Evolutionary conservation across 176 grass and related monocot genomes (phyloP).

Genomic region (Poa pratensis): DNA sequence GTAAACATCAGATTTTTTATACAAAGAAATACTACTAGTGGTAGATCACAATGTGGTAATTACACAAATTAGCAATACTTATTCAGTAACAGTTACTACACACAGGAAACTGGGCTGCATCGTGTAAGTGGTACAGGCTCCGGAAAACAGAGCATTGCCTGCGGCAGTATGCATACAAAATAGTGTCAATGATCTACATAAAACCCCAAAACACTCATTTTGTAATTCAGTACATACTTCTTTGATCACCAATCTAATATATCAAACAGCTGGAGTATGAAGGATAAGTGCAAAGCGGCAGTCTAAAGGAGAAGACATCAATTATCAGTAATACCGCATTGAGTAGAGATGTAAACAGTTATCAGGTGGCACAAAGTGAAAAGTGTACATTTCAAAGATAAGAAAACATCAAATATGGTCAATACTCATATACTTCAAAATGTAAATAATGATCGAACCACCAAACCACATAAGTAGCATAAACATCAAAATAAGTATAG

Average conservation of each 20-base stretch:
- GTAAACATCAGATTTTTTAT: too few relatives aligned
- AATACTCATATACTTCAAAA: background rate
- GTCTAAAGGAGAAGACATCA: background rate
- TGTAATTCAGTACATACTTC: background rate
- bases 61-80: background rate
- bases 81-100: background rate
- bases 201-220: background rate
- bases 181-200: background rate
- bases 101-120: background rate
- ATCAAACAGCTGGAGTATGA: background rate
- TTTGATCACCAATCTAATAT: background rate
- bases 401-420: background rate
- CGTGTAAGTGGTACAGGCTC: background rate
- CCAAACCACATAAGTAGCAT: background rate
- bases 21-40: background rate
- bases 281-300: background rate
- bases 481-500: background rate
- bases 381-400: background rate
- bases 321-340: background rate
- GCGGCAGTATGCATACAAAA: background rate
- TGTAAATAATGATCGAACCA: background rate
- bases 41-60: background rate
- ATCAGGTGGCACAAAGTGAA: background rate
- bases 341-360: background rate
- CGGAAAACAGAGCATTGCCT: background rate